Percentiles rank a stretch among this genome's conserved stretches.
Evolutionary conservation across 2,329 filamentous ascomycete species (phyloP).

Genomic region (Penicillium verrucosum): DNA sequence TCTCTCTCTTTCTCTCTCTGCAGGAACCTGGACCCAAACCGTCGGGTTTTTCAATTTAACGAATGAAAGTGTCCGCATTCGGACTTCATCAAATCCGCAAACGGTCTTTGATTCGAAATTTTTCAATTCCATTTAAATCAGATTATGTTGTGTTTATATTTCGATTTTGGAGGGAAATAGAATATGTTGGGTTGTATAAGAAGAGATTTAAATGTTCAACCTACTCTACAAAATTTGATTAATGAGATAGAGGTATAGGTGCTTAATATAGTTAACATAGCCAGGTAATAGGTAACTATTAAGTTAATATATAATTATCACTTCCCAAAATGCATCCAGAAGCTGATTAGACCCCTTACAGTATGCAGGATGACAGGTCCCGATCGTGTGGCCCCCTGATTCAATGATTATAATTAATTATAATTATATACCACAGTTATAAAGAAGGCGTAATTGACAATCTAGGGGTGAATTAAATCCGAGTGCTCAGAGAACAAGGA

Average conservation of each 20-base stretch:
- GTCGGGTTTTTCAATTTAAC: not conserved
- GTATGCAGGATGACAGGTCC: not conserved
- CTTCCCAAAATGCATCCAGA: too few relatives aligned
- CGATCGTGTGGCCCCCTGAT: not conserved
- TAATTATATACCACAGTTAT: too few relatives aligned
- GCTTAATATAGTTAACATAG: too few relatives aligned
- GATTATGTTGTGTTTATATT: not conserved
- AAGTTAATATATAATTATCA: too few relatives aligned
- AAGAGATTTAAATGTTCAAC: too few relatives aligned
- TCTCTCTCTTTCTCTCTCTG: not conserved
- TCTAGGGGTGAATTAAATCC: not conserved
- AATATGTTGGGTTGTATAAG: too few relatives aligned
- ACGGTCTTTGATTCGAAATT: not conserved
- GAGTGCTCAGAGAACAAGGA: not conserved
- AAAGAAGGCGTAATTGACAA: not conserved
- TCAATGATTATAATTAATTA: not conserved
- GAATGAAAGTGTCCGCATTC: not conserved
- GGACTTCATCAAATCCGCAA: not conserved
- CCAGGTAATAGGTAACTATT: too few relatives aligned
- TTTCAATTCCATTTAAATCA: not conserved
- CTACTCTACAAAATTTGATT: too few relatives aligned
- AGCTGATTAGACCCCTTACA: conserved; percentile 7
- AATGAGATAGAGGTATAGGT: too few relatives aligned
- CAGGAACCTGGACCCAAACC: conserved; percentile 1
- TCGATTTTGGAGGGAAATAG: too few relatives aligned